Base-by-base conservation (phyloP, 441 rosid species). In the Populus trichocarpa region DNA sequence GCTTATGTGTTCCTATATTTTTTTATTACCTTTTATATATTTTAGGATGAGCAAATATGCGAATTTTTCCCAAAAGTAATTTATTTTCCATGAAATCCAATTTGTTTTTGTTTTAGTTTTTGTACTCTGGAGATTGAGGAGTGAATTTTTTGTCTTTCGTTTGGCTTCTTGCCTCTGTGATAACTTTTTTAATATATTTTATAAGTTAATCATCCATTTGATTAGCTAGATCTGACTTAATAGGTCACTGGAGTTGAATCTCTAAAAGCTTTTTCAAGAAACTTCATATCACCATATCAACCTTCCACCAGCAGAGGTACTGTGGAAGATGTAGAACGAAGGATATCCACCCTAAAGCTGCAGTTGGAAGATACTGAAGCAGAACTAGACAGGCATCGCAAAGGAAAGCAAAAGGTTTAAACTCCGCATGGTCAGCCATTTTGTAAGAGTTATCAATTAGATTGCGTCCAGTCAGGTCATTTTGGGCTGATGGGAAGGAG, bases 171-270 rank as follows among this genome's bases (percentile, higher is more conserved):
- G 42, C 38, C 22, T 28, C 50, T 10, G 14, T 2, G 66, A 32
- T 22, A 13, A 16, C 68, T 0, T 71, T 23, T 22, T 7, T 20
- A 50, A 14, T 10, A 26, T 25, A 13, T 67, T 70, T 50, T 30
- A 4, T 7, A 33, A 25, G 33, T 40, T 72, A 61, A 26, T 38
- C 50, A 35, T 69, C 73, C 69, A 12, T 63, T 50, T 79, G 69
- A 72, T 82, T 38, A 73, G 69, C 46, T 11, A 25, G 36, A 28
- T 20, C 76, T 73, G 59, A 57, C 82, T 42, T 80, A 20, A 82
- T 75, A 97, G 99, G 98, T 96, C 50, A 96, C 99, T 53, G 98
- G 98, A 69, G 91, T 93, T 18, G 93, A 93, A 84, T 94, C 98
- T 77, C 90, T 97, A 69, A 89, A 91, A 80, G 87, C 88, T n/a